These are phyloP conservation scores for Blastomyces emzantsi DNA, from an alignment of 2,329 filamentous ascomycete genomes.

Conservation along the genomic window DNA sequence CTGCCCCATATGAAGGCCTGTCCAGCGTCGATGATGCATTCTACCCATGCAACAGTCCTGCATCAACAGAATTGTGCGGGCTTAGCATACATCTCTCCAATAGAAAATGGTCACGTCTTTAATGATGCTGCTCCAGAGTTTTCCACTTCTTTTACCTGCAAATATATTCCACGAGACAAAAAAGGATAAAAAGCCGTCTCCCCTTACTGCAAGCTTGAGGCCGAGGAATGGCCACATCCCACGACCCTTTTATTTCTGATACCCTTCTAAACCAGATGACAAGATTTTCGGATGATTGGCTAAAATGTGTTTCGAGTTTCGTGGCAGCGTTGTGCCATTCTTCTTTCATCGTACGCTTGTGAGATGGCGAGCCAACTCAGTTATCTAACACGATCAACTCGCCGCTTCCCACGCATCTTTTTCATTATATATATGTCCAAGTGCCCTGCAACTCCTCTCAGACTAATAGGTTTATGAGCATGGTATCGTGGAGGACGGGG, in stretches of 20 bases:
- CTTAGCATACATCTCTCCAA: slow-evolving; percentile 2
- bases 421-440: not conserved
- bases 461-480: not conserved
- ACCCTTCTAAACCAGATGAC: not conserved
- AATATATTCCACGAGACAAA: not conserved
- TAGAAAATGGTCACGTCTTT: slow-evolving; percentile 5
- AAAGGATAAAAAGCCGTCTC: not conserved
- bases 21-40: not conserved
- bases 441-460: not conserved
- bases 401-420: not conserved
- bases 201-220: not conserved
- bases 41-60: slow-evolving; percentile 3
- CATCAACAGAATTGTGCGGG: not conserved
- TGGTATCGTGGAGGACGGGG: not conserved
- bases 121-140: slow-evolving; percentile 2
- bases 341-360: not conserved
- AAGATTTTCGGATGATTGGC: not conserved
- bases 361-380: not conserved
- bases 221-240: not conserved
- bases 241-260: not conserved
- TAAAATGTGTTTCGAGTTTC: not conserved
- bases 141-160: not conserved
- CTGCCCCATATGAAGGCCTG: not conserved
- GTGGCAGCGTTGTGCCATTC: not conserved
- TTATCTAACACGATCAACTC: not conserved